These are phyloP conservation scores for Periconia sp. DNA, from an alignment of 2,329 filamentous ascomycete species.

Conservation along the genomic window DNA sequence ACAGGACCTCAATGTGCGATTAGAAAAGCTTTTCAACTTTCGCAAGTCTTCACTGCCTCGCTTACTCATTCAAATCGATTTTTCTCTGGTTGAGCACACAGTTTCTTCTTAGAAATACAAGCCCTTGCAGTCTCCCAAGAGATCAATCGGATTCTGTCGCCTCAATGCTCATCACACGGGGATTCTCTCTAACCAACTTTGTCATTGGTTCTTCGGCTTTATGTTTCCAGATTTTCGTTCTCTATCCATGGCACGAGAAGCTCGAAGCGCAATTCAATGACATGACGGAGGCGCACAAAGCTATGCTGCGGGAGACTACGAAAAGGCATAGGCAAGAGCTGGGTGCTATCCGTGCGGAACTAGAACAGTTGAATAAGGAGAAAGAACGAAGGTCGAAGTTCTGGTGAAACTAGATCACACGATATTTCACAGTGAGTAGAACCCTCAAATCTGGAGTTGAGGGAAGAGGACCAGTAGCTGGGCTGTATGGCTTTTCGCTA, in stretches of 20 bases:
- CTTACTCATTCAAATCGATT: no score
- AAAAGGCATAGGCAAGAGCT: constrained; percentile 22
- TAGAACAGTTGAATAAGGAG: constrained; percentile 18
- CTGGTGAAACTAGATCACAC: background rate
- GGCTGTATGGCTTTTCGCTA: no score
- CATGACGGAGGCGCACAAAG: constrained; percentile 59
- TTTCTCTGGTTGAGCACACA: no score
- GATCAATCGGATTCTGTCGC: no score
- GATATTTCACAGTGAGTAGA: no score
- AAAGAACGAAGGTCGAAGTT: constrained; percentile 2
- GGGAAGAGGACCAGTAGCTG: no score
- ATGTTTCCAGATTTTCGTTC: constrained; percentile 67
- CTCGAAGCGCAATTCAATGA: constrained; percentile 63
- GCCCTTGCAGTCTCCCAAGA: no score
- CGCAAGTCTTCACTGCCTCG: no score
- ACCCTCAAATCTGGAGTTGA: no score
- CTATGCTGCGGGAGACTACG: constrained; percentile 24
- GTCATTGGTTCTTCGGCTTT: constrained; percentile 65
- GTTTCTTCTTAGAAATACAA: no score
- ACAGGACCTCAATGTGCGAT: no score
- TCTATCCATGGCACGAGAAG: constrained; percentile 71
- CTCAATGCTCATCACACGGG: constrained; percentile 51
- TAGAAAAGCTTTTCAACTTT: no score
- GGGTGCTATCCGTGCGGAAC: constrained; percentile 21
- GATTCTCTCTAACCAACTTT: constrained; percentile 66